Conservation (phyloP, 306 rosid genomes). For the Carpinus viminea region DNA sequence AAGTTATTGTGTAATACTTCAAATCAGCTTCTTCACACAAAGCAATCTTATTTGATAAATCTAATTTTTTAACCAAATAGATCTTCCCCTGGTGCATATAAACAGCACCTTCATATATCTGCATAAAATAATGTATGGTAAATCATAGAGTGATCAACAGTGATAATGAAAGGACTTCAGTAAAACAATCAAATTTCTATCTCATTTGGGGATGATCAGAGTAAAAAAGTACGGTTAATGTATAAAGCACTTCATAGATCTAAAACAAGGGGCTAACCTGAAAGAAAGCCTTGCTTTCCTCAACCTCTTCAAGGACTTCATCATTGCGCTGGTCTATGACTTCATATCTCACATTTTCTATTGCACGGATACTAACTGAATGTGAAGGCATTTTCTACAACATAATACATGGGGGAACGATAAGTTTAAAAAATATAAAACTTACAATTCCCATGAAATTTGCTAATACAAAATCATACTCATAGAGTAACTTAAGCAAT, state of each 20-base stretch:
- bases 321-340: conserved; percentile 59
- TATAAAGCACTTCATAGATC: conserved; percentile 4
- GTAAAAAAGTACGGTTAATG: not conserved
- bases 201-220: conserved; percentile 3
- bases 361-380: conserved; percentile 74
- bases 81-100: conserved; percentile 87
- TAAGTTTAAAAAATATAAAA: too few relatives aligned
- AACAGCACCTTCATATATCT: conserved; percentile 95
- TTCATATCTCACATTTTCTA: conserved; percentile 67
- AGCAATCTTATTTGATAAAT: conserved; percentile 61
- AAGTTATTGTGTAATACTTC: conserved; percentile 81
- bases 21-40: conserved; percentile 73
- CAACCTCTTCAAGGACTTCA: conserved; percentile 86
- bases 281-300: conserved; percentile 95
- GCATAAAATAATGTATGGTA: conserved; percentile 28
- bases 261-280: conserved; percentile 53
- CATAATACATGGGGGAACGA: too few relatives aligned
- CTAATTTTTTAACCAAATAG: conserved; percentile 74
- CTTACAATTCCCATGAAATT: not conserved
- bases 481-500: not conserved
- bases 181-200: not conserved
- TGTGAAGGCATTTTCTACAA: conserved; percentile 78
- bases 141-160: conserved; percentile 5
- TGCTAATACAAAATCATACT: not conserved
- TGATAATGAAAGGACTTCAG: conserved; percentile 6